Evolutionary conservation across 73 alveolate species (phyloP).

Genomic region (Tetrahymena elliotti): DNA sequence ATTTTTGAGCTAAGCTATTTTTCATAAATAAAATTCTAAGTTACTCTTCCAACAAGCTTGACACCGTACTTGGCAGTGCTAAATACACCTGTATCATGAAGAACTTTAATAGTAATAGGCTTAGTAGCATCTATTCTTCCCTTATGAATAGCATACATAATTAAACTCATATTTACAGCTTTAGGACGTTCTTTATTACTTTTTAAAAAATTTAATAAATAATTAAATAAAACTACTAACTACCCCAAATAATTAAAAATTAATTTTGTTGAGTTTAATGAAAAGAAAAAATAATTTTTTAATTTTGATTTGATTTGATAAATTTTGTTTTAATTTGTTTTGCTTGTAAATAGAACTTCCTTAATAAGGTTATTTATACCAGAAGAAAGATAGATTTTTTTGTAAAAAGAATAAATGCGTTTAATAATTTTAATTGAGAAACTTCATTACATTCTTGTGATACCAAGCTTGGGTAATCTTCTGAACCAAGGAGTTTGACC

Average conservation of each 20-base stretch:
- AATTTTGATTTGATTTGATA: no score
- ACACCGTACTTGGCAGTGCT: constrained; percentile 62
- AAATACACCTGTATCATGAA: constrained; percentile 61
- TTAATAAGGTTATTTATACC: not conserved
- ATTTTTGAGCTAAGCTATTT: no score
- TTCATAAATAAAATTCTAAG: constrained; percentile 1
- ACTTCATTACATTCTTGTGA: constrained; percentile 1
- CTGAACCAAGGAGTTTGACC: constrained; percentile 64
- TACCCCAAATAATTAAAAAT: no score
- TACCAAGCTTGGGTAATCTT: constrained; percentile 78
- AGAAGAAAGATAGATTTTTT: not conserved
- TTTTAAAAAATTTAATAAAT: not conserved
- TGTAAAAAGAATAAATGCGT: not conserved
- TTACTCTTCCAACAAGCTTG: constrained; percentile 64
- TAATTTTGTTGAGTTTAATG: not conserved
- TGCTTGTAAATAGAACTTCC: not conserved
- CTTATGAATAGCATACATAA: constrained; percentile 58
- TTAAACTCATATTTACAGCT: constrained; percentile 36
- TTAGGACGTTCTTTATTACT: constrained; percentile 35
- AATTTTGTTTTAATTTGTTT: not conserved
- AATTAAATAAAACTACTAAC: no score
- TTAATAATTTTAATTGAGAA: not conserved
- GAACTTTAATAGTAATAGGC: constrained; percentile 63
- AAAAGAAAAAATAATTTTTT: no score
- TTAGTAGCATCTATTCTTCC: constrained; percentile 70